Evolutionary conservation across 139 green algal genomes (phyloP).

Genomic region (Coccomyxa sp.): DNA sequence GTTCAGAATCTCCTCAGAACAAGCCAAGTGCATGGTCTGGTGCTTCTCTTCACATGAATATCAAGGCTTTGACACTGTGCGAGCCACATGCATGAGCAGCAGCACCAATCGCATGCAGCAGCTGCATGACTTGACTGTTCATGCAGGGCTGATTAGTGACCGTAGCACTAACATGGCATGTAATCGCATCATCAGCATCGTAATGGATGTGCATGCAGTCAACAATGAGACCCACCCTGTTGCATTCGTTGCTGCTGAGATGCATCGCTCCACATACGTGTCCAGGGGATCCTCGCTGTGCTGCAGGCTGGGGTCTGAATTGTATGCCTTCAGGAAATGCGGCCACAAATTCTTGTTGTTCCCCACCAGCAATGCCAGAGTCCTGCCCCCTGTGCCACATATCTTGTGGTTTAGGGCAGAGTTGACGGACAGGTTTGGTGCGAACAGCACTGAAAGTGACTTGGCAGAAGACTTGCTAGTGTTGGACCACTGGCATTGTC

Average conservation of each 20-base stretch:
- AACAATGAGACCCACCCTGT: neutral
- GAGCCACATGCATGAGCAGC: neutral
- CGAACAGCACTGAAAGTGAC: neutral
- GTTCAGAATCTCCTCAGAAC: neutral
- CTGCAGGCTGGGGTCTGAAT: constrained; percentile 9
- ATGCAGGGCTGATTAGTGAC: neutral
- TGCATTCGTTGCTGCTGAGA: neutral
- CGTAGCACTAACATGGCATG: neutral
- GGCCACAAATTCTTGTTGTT: constrained; percentile 36
- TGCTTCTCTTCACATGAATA: neutral
- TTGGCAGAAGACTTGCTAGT: neutral
- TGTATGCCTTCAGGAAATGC: constrained; percentile 22
- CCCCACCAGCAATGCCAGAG: constrained; percentile 28
- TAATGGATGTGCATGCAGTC: too few relatives aligned
- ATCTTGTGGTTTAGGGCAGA: too few relatives aligned
- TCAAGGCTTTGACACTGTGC: too few relatives aligned
- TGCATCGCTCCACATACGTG: constrained; percentile 15
- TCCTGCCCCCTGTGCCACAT: constrained; percentile 1
- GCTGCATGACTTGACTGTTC: neutral
- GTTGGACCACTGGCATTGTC: neutral
- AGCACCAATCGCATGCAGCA: neutral
- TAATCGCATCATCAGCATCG: too few relatives aligned
- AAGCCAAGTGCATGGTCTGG: neutral
- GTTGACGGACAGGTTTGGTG: too few relatives aligned
- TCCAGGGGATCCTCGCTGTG: constrained; percentile 26